phyloP scores from a whole-genome alignment of 441 rosid species.

The Populus hybrid region DNA sequence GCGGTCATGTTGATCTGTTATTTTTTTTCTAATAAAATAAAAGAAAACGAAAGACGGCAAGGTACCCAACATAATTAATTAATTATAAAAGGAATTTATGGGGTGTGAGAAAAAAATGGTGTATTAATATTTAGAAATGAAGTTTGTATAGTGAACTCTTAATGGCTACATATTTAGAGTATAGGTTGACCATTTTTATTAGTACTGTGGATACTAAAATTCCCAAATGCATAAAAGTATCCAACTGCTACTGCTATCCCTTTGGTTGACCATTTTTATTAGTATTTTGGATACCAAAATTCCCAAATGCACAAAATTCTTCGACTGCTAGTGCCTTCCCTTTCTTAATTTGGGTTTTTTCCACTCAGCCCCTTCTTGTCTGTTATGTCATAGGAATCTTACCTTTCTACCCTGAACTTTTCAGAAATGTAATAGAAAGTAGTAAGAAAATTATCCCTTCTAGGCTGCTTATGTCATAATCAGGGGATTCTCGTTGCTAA shows the following conservation, averaged over 20 bases:
- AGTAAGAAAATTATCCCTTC: neutral
- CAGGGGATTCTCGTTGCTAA: neutral
- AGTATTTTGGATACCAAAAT: too few relatives aligned
- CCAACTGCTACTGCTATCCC: too few relatives aligned
- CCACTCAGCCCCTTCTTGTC: neutral
- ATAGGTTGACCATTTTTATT: neutral
- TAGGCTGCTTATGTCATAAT: neutral
- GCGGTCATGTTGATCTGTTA: neutral
- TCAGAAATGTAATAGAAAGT: neutral
- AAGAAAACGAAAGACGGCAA: neutral
- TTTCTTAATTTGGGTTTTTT: neutral
- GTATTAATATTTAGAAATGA: neutral
- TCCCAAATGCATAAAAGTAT: neutral
- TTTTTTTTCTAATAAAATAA: neutral
- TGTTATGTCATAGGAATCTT: neutral
- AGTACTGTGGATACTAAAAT: neutral
- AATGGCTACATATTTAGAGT: neutral
- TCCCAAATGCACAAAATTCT: neutral
- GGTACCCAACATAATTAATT: neutral
- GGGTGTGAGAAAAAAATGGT: neutral
- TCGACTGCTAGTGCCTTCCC: neutral
- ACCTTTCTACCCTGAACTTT: neutral
- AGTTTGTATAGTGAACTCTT: neutral
- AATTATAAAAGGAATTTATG: neutral
- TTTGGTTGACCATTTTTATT: too few relatives aligned